Evolutionary conservation across 495 filamentous ascomycete species (phyloP), one percentile per base, ranked within the genome.

Genomic region (Xeromyces bisporus): DNA sequence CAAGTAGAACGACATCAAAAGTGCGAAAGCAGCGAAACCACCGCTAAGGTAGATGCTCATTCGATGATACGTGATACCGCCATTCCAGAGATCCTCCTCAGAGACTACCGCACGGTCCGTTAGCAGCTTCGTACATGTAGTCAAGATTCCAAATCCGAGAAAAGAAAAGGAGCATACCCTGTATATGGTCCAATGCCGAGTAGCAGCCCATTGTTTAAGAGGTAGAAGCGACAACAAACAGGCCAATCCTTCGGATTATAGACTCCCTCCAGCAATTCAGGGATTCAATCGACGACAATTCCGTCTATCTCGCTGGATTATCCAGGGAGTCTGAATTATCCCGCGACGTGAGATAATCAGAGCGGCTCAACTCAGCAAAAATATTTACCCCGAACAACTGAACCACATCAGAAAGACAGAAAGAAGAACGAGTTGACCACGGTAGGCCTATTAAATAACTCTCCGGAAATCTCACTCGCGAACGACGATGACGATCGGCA

Each of bases 1-100:
- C 20, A 81, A 52, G 45, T 60, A 73, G 27, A 72, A 50, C 21
- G 72, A 69, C 11, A 73, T 47, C 31, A 66, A 21, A 16, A 66
- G 55, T 15, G 74, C 56, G 23, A 78, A 42, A n/a, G 69, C 34
- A 2, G 68, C 62, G 28, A 66, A 68, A 24, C 49, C 60, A 29
- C 60, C 71, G 26, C 55, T 56, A 26, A 77, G 18, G 18, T 38
- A 32, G 1, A 41, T 18, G 26, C 29, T 30, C 15, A 45, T 24
- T 7, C 25, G 31, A 32, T 45, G 42, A 26, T 38, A 45, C 9
- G 38, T 45, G 12, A 41, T 26, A 8, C 42, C 42, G 10, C 37
- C 38, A 24, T 36, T 26, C 42, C 42, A 45, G 18, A 45, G 38
- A 13, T 31, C 9, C 17, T 18, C 29, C 31, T 44, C 42, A 14